Base-by-base conservation (phyloP, 441 rosid genomes). In the Populus hybrid region DNA sequence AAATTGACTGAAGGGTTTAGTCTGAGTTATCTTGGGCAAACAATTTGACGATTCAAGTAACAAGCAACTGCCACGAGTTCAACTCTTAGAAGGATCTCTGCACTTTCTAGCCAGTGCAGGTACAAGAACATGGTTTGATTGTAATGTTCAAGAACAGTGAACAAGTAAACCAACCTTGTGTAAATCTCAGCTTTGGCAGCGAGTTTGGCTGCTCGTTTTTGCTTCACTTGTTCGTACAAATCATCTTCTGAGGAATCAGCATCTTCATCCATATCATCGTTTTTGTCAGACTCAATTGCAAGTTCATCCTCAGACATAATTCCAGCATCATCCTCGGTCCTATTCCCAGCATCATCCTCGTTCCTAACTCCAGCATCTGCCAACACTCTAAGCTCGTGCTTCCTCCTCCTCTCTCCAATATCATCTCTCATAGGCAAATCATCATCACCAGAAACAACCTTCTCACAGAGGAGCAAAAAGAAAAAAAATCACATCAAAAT, bases 371-470 rank as follows among this genome's bases (percentile, higher is more conserved):
- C 97, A 80, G 99, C 98, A 76, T 87, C 88, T 61, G 93, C 91
- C 82, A 95, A 83, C 77, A 91, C 95, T 84, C 88, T 86, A 40
- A 92, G 89, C 85, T 94, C 98, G 81, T 89, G 88, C 79, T 93
- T 92, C 83, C 92, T 90, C 81, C 97, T 90, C 79, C 97, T 84
- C 84, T 94, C 98, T 79, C 99, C 99, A 71, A 96, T 90, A 81
- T 94, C 97, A 87, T 96, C 98, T 80, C 99, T 87, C 86, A 75
- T 89, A 0, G 99, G 98, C 75, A 96, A 79, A 86, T 96, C 98
- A 83, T 93, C 97, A 71, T 93, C 99, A 67, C 98, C 98, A 36
- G 91, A 91, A 64, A 91, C 68, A 79, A 86, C 88, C 99, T 93
- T 79, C 73, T 46, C 71, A 74, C 59, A 73, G 77, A 30, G 11